Base-by-base conservation (phyloP, 2,329 filamentous ascomycete species). In the Aulographum hederae region DNA sequence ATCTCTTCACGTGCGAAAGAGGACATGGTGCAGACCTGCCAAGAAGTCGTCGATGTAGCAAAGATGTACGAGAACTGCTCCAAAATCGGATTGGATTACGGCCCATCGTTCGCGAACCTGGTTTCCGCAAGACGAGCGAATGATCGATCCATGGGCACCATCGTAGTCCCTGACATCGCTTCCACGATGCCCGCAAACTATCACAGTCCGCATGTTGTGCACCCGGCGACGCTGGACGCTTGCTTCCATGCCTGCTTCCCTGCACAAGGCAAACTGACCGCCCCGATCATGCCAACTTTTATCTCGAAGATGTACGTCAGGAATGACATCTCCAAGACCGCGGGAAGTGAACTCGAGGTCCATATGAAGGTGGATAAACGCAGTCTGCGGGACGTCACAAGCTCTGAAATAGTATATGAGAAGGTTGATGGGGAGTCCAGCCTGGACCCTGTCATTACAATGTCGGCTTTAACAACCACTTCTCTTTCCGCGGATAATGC, bases 41-140 rank as follows among this genome's bases (percentile, higher is more conserved):
- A 8, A 25, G n/a, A 8, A n/a, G 21, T 8, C 21, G 21, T 25
- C 21, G 8, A 8, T n/a, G n/a, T n/a, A 25, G 21, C 8, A n/a
- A 8, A 25, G n/a, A 8, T 25, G 21, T 36, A 36, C 20, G 15
- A 26, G 3, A 4, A 30, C n/a, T 17, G 34, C 14, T n/a, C 5
- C 3, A 6, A 12, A 13, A 16, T 30, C 6, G 34, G 34, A 4
- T 13, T 34, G 3, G 13, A 36, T 5, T 36, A 34, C 17, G 34
- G 34, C 6, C 27, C 31, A 2, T 5, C 12, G 10, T 36, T 36
- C 17, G 10, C 13, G 10, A 31, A 26, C 28, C 11, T 36, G 6
- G 4, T 6, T 5, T 11, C 8, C n/a, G 21, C n/a, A 8, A 8
- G 21, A 8, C 8, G n/a, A n/a, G n/a, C n/a, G n/a, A n/a, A n/a